These are phyloP conservation scores for Nymphaea thermarum DNA, from an alignment of 164 flowering plant species.

Conservation along the genomic window DNA sequence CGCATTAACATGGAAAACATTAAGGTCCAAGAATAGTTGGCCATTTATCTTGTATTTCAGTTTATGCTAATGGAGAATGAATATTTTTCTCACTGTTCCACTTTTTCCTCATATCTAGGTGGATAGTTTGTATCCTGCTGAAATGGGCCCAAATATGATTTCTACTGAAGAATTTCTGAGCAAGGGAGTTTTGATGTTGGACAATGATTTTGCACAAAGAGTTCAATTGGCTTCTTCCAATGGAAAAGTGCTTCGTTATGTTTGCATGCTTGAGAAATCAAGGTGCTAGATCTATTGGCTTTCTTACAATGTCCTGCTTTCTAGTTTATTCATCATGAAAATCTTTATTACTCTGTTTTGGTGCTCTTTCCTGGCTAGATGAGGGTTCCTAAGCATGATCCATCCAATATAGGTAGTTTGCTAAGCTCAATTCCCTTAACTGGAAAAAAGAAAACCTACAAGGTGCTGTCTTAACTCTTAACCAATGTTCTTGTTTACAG, in stretches of 20 bases:
- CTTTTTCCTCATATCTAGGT: constrained; percentile 29
- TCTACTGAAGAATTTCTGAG: constrained; percentile 46
- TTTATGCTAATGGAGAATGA: neutral
- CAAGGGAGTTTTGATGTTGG: constrained; percentile 49
- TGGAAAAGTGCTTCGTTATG: constrained; percentile 86
- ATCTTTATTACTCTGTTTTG: too few relatives aligned
- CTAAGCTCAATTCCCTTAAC: too few relatives aligned
- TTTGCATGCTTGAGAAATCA: constrained; percentile 63
- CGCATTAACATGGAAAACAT: constrained; percentile 45
- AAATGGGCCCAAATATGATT: constrained; percentile 62
- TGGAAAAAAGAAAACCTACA: too few relatives aligned
- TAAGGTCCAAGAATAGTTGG: constrained; percentile 24
- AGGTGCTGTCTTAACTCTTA: too few relatives aligned
- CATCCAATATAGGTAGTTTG: too few relatives aligned
- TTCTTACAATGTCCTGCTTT: too few relatives aligned
- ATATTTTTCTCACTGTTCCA: neutral
- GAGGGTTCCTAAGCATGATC: too few relatives aligned
- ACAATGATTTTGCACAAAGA: constrained; percentile 45
- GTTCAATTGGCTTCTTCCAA: constrained; percentile 47
- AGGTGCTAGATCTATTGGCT: constrained; percentile 25
- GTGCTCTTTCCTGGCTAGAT: too few relatives aligned
- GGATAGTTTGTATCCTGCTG: constrained; percentile 78
- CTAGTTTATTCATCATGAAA: too few relatives aligned
- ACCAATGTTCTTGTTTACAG: too few relatives aligned
- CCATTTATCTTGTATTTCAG: neutral